Percentiles rank a stretch among this genome's conserved stretches.
Evolutionary conservation across 495 filamentous ascomycete species (phyloP).

Genomic region (Xylaria sp.): DNA sequence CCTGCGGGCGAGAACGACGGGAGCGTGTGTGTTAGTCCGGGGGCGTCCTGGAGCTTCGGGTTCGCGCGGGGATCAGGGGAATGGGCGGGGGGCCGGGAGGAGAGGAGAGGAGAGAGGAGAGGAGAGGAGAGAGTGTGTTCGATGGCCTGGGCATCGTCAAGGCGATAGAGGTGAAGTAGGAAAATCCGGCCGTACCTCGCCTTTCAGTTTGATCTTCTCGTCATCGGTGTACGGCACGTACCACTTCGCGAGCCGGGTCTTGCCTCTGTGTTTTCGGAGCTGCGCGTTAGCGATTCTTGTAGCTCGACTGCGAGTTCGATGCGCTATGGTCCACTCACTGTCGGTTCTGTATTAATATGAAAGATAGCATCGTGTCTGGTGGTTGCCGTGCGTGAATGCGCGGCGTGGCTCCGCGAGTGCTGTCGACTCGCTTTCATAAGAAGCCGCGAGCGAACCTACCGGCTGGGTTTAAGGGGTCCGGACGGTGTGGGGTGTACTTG

Average conservation of each 20-base stretch:
- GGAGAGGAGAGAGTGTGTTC: too few species aligned
- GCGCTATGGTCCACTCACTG: slow-evolving; percentile 64
- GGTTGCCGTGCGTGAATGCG: background rate
- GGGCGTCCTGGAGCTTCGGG: background rate
- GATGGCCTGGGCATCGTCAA: too few species aligned
- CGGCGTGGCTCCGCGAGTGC: background rate
- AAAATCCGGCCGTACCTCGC: slow-evolving; percentile 63
- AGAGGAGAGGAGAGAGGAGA: too few species aligned
- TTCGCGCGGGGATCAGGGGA: too few species aligned
- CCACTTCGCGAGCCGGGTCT: slow-evolving; percentile 98
- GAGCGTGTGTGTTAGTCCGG: background rate
- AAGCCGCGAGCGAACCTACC: slow-evolving; percentile 1
- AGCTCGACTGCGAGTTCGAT: background rate
- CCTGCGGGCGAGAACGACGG: slow-evolving; percentile 51
- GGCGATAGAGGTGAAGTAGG: too few species aligned
- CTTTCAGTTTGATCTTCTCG: slow-evolving; percentile 95
- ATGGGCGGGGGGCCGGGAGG: too few species aligned
- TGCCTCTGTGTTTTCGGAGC: slow-evolving; percentile 70
- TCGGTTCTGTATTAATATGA: slow-evolving; percentile 95
- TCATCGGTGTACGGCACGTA: slow-evolving; percentile 97
- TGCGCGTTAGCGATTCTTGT: slow-evolving; percentile 15
- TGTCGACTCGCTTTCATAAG: slow-evolving; percentile 5
- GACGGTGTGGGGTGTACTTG: background rate
- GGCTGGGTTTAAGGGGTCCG: background rate
- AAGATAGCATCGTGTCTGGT: slow-evolving; percentile 70